phyloP scores from a whole-genome alignment of 345 rosid genomes.

The Corchorus olitorius region DNA sequence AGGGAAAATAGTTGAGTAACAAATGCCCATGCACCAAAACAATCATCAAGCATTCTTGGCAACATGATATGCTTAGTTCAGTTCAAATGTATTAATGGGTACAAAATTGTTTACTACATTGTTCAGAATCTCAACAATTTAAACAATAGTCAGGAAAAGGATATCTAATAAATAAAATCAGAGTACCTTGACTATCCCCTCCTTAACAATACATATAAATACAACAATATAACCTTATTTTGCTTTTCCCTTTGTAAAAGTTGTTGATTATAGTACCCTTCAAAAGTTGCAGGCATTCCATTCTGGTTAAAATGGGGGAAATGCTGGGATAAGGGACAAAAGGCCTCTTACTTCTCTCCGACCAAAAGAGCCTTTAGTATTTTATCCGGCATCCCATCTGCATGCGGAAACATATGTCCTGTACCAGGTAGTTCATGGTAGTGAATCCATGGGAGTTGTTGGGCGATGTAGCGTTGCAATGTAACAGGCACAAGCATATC shows the following conservation, averaged over 20 bases:
- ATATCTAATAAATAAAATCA: too few relatives aligned
- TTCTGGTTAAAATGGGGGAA: not conserved
- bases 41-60: not conserved
- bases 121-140: too few relatives aligned
- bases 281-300: not conserved
- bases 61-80: not conserved
- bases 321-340: not conserved
- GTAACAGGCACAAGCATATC: constrained; percentile 42
- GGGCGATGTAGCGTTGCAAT: constrained; percentile 32
- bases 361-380: constrained; percentile 17
- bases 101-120: too few relatives aligned
- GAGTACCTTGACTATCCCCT: too few relatives aligned
- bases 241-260: not conserved
- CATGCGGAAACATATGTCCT: constrained; percentile 34
- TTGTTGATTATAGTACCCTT: not conserved
- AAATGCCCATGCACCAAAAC: not conserved
- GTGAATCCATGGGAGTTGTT: constrained; percentile 49
- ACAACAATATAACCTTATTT: too few relatives aligned
- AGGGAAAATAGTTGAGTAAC: too few relatives aligned
- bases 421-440: constrained; percentile 40
- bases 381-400: constrained; percentile 1
- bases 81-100: too few relatives aligned
- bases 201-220: too few relatives aligned
- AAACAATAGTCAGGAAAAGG: too few relatives aligned
- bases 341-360: constrained; percentile 9